Conservation (phyloP, 257 asterid genomes). For the Solanum rostratum region DNA sequence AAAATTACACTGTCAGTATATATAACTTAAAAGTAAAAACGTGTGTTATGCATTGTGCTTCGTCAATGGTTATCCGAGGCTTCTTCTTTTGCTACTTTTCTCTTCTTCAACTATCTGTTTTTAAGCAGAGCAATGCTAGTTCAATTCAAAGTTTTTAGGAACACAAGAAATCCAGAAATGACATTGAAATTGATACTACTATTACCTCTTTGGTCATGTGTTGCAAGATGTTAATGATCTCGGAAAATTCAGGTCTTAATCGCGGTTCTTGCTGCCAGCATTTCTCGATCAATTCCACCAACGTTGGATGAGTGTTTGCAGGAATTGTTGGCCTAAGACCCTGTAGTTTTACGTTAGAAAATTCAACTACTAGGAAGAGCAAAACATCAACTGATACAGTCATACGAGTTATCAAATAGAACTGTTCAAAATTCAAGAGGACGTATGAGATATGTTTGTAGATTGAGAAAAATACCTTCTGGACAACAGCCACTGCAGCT, state of each 20-base stretch:
- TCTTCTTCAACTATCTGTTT: conserved; percentile 41
- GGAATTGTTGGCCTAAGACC: conserved; percentile 67
- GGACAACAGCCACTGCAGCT: conserved; percentile 87
- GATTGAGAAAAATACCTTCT: conserved; percentile 37
- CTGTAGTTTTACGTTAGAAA: conserved; percentile 19
- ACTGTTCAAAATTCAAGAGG: neutral
- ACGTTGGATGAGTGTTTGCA: conserved; percentile 39
- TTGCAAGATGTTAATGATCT: conserved; percentile 45
- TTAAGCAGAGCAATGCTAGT: neutral
- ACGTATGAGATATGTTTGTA: neutral
- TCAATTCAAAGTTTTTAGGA: neutral
- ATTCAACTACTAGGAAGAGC: neutral
- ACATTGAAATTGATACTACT: neutral
- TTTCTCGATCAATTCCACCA: conserved; percentile 50
- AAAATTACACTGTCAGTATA: neutral
- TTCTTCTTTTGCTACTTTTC: conserved; percentile 36
- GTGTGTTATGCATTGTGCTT: neutral
- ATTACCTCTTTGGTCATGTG: conserved; percentile 39
- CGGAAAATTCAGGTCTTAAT: conserved; percentile 73
- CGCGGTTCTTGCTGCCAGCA: conserved; percentile 82
- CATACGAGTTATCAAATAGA: neutral
- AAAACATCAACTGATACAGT: too few relatives aligned
- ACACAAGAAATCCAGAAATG: neutral
- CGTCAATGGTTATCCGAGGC: conserved; percentile 17
- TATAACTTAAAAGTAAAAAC: neutral